Conservation (phyloP, 805 yeast species). For the Komagataella kurtzmanii region DNA sequence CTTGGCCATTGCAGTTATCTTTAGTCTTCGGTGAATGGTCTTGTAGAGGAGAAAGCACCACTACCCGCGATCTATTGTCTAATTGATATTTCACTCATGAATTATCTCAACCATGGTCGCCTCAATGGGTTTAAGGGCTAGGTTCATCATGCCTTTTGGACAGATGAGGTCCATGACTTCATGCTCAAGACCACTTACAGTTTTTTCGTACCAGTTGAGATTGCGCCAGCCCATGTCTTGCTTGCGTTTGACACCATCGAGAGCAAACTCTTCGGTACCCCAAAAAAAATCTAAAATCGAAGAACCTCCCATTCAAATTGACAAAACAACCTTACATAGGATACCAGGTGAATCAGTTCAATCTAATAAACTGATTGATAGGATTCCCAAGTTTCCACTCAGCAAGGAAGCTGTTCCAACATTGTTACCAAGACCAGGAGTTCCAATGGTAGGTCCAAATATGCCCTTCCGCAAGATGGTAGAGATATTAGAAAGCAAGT, state of each 20-base stretch:
- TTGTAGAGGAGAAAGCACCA: neutral
- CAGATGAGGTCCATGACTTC: neutral
- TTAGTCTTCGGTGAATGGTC: neutral
- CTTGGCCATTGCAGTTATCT: neutral
- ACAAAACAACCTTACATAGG: constrained; percentile 23
- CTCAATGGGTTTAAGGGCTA: neutral
- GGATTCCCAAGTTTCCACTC: constrained; percentile 57
- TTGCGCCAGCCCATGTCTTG: neutral
- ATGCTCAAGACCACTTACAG: neutral
- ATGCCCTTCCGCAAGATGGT: constrained; percentile 50
- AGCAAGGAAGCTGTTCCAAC: constrained; percentile 53
- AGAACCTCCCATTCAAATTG: constrained; percentile 8
- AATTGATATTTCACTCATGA: neutral
- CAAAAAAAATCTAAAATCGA: constrained; percentile 5
- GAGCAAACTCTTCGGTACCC: neutral
- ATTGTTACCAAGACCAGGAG: constrained; percentile 61
- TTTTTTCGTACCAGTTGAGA: neutral
- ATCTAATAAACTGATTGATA: constrained; percentile 33
- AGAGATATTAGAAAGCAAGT: constrained; percentile 34
- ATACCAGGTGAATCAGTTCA: constrained; percentile 43
- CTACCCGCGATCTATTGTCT: neutral
- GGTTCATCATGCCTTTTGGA: neutral
- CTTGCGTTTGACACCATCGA: constrained; percentile 2
- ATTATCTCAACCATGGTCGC: neutral
- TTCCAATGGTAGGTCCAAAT: constrained; percentile 52